phyloP scores from a whole-genome alignment of 345 rosid species.

The Clarkia xantiana region DNA sequence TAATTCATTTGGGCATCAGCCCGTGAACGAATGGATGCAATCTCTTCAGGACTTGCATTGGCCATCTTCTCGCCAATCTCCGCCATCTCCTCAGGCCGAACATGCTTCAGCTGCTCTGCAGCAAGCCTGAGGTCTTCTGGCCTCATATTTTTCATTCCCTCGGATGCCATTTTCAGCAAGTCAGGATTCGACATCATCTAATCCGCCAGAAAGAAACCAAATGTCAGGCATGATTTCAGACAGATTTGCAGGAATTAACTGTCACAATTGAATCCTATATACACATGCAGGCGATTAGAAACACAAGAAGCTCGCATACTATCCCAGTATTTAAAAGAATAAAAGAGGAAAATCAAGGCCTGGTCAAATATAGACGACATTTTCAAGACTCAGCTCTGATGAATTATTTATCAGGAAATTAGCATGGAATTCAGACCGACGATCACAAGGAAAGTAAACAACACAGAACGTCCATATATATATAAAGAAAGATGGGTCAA shows the following conservation, averaged over 20 bases:
- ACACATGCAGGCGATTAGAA: too few relatives aligned
- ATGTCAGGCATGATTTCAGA: background rate
- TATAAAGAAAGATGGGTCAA: background rate
- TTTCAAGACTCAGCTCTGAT: too few relatives aligned
- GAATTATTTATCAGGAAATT: too few relatives aligned
- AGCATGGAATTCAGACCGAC: too few relatives aligned
- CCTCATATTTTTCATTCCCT: constrained; percentile 82
- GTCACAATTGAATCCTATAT: too few relatives aligned
- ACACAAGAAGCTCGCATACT: too few relatives aligned
- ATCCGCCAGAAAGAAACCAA: constrained; percentile 8
- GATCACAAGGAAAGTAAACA: background rate
- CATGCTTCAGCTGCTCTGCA: constrained; percentile 75
- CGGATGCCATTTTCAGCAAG: constrained; percentile 89
- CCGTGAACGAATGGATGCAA: constrained; percentile 63
- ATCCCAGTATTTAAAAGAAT: too few relatives aligned
- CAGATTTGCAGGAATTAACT: too few relatives aligned
- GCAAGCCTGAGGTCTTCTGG: constrained; percentile 82
- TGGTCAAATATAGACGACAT: too few relatives aligned
- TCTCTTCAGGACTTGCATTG: constrained; percentile 70
- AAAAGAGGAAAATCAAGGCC: too few relatives aligned
- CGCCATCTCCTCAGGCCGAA: constrained; percentile 74
- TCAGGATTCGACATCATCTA: constrained; percentile 97
- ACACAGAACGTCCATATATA: background rate
- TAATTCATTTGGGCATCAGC: constrained; percentile 65
- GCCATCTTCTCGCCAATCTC: constrained; percentile 88